A percentile compares a stretch with the other conserved stretches of the same genome.
Conservation (phyloP, 495 filamentous ascomycete species). For the Niebla homalea region DNA sequence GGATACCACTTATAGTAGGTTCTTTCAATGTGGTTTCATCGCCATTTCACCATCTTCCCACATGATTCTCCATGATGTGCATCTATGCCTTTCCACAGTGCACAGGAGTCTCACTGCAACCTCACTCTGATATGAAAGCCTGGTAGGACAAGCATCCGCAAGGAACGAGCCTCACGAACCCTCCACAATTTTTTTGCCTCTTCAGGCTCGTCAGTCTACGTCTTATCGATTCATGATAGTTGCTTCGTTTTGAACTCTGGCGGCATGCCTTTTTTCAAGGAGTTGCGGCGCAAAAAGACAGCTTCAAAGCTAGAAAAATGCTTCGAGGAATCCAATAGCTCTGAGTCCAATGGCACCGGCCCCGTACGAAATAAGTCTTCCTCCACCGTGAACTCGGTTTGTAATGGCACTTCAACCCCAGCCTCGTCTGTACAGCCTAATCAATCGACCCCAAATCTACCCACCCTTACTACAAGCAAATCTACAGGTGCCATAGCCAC, state of each 20-base stretch:
- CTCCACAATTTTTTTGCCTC: too few relatives aligned
- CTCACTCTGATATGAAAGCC: not conserved
- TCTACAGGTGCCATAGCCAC: conserved; percentile 30
- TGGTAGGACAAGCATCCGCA: not conserved
- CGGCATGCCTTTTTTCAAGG: conserved; percentile 59
- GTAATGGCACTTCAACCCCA: conserved; percentile 42
- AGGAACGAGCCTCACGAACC: not conserved
- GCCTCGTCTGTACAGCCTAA: conserved; percentile 46
- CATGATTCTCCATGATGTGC: too few relatives aligned
- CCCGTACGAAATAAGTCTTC: conserved; percentile 42
- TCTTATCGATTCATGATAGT: too few relatives aligned
- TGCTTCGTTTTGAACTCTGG: not conserved
- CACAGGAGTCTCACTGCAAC: not conserved
- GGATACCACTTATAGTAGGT: too few relatives aligned
- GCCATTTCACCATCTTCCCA: too few relatives aligned
- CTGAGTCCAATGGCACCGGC: conserved; percentile 33
- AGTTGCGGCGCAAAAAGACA: conserved; percentile 50
- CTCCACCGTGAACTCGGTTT: conserved; percentile 48
- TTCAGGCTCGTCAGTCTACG: too few relatives aligned
- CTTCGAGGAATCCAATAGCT: conserved; percentile 36
- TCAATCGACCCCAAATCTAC: conserved; percentile 38
- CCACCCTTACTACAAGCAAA: conserved; percentile 37
- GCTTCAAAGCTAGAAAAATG: conserved; percentile 40
- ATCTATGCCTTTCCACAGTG: not conserved
- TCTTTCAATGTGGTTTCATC: too few relatives aligned